Conservation (phyloP, 169 alveolate genomes). For the Plasmodium adleri region DNA sequence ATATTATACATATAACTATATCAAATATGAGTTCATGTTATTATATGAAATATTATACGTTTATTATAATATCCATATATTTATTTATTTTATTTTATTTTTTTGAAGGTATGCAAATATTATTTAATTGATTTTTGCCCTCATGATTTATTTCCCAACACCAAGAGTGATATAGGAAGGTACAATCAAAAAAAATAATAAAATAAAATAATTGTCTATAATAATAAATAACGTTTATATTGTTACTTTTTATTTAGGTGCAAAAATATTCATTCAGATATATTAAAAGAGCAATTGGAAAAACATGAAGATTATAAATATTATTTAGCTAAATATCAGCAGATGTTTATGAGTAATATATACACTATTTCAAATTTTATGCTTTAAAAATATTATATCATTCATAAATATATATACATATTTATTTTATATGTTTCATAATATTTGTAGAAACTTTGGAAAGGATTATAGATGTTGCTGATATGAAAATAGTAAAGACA, state of each 20-base stretch:
- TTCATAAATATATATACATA: conserved; percentile 7
- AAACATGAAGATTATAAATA: conserved; percentile 66
- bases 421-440: conserved; percentile 2
- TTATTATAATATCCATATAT: neutral
- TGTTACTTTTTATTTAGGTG: conserved; percentile 30
- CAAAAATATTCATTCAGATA: conserved; percentile 64
- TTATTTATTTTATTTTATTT: conserved; percentile 2
- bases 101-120: conserved; percentile 89
- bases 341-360: conserved; percentile 71
- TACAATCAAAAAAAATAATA: conserved; percentile 21
- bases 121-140: conserved; percentile 93
- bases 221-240: neutral
- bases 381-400: too few species aligned
- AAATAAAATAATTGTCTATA: neutral
- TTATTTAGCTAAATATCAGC: conserved; percentile 63
- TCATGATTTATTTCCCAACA: conserved; percentile 92
- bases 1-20: too few species aligned
- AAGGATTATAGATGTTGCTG: conserved; percentile 43
- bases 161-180: conserved; percentile 92
- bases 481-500: conserved; percentile 48
- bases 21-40: too few species aligned
- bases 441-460: conserved; percentile 39
- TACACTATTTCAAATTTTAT: too few species aligned
- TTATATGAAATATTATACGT: too few species aligned
- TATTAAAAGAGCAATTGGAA: conserved; percentile 60